Percentiles rank a stretch among this genome's conserved stretches.
Conservation (phyloP, 495 filamentous ascomycete species). For the Delitschia confertaspora region DNA sequence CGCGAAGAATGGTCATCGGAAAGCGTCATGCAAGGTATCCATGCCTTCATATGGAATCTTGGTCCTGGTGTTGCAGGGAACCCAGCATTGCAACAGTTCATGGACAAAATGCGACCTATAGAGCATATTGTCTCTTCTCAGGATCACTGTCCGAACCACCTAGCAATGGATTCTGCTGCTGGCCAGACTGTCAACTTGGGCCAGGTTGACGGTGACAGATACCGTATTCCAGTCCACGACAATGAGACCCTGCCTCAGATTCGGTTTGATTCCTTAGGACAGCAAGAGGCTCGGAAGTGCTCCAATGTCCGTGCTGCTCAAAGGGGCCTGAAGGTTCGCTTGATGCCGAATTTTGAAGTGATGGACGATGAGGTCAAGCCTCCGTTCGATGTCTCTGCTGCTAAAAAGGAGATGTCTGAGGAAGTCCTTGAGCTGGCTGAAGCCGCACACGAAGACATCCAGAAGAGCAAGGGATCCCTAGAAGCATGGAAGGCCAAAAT, state of each 20-base stretch:
- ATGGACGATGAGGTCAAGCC: conserved; percentile 42
- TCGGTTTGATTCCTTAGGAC: conserved; percentile 1
- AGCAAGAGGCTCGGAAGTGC: conserved; percentile 24
- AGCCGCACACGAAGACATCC: conserved; percentile 39
- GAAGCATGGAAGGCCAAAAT: conserved; percentile 40
- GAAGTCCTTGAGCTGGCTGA: conserved; percentile 46
- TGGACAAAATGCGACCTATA: conserved; percentile 47
- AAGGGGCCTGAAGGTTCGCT: conserved; percentile 48
- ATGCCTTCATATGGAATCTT: conserved; percentile 72
- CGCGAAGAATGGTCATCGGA: conserved; percentile 65
- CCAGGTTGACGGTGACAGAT: conserved; percentile 58
- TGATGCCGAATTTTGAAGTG: conserved; percentile 56
- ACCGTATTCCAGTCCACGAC: conserved; percentile 53
- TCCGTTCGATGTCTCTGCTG: conserved; percentile 43
- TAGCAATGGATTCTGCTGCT: conserved; percentile 57
- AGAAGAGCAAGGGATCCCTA: conserved; percentile 30
- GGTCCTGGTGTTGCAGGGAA: conserved; percentile 57
- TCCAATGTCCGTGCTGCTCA: conserved; percentile 28
- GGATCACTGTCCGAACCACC: conserved; percentile 61
- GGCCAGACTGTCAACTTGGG: conserved; percentile 55
- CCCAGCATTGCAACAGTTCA: conserved; percentile 55
- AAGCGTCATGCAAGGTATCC: conserved; percentile 55
- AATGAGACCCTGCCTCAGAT: conserved; percentile 40
- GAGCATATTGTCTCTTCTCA: conserved; percentile 68
- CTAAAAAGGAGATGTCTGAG: conserved; percentile 31